Evolutionary conservation across 2,329 filamentous ascomycete species (phyloP), one percentile per base, ranked within the genome.

Genomic region (Penicillium sp.): DNA sequence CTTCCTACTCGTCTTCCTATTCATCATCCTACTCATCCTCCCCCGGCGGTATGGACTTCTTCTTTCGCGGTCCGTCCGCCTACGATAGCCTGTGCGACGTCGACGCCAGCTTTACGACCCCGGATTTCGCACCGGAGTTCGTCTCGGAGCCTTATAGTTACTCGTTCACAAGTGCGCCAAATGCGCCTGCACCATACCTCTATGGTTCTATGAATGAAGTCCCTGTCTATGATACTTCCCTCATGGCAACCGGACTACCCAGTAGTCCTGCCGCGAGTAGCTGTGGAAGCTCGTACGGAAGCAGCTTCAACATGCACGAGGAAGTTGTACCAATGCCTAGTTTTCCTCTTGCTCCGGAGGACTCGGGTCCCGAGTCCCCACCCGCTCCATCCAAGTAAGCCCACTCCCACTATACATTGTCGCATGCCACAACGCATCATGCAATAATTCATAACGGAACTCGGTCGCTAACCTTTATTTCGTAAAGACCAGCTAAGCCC

Each of bases 401-500:
- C 2, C 13, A 21, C n/a, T 24, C 44, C 21, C 19, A 16, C 31
- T 10, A 5, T 21, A 11, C 1, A 39, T 39, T 41, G 39, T 22
- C 19, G 8, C 26, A 33, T 33, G 43, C 52, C 21, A 24, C 51
- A 31, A 13, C 29, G 29, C 29, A 22, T 43, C n/a, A 19, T 48
- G 22, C 19, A 16, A 33, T 11, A 14, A 26, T 13, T 26, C 13
- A 16, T 10, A n/a, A n/a, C 8, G 2, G 35, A 19, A 3, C 35
- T 39, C 31, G 16, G 35, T 39, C 35, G 35, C 35, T 39, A 39
- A 39, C 27, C 2, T 33, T 16, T 21, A 7, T n/a, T 11, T 51
- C 35, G 27, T 41, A 9, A 43, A 74, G 72, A 54, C 64, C 65
- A 9, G 49, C 58, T 31, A 72, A 72, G 55, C 68, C 70, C 13